phyloP scores from a whole-genome alignment of 1,284 basidiomycete genomes.

The Phylloporus gajari region DNA sequence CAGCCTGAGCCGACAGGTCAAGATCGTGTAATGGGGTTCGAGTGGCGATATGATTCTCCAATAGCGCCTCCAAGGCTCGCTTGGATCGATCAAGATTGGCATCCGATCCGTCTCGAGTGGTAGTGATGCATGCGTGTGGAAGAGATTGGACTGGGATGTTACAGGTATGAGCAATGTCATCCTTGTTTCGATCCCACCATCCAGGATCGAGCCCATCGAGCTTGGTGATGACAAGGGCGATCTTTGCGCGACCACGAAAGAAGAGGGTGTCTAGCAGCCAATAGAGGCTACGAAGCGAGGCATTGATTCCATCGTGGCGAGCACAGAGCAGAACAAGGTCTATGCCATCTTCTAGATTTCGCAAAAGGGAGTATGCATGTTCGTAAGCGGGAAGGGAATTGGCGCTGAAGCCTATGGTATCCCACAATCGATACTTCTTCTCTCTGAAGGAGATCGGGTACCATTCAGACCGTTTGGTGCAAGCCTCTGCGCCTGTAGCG shows the following conservation, averaged over 20 bases:
- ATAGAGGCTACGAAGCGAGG: constrained; percentile 39
- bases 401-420: constrained; percentile 40
- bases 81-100: no score
- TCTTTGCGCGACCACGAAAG: constrained; percentile 40
- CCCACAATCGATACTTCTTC: constrained; percentile 12
- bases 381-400: constrained; percentile 36
- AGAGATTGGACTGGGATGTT: constrained; percentile 25
- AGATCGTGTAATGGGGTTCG: no score
- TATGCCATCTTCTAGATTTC: constrained; percentile 35
- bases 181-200: constrained; percentile 42
- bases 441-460: constrained; percentile 33
- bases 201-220: constrained; percentile 37
- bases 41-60: no score
- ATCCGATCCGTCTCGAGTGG: constrained; percentile 21
- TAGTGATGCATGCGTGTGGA: constrained; percentile 39
- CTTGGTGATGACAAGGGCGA: constrained; percentile 50
- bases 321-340: constrained; percentile 40
- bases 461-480: constrained; percentile 40
- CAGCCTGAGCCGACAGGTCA: no score
- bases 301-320: constrained; percentile 34
- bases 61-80: no score
- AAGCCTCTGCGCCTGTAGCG: constrained; percentile 32
- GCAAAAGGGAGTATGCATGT: constrained; percentile 36
- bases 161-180: constrained; percentile 29
- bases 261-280: constrained; percentile 39